Evolutionary conservation across 306 rosid species (phyloP), one percentile per base, ranked within the genome.

Genomic region (Bauhinia variegata): DNA sequence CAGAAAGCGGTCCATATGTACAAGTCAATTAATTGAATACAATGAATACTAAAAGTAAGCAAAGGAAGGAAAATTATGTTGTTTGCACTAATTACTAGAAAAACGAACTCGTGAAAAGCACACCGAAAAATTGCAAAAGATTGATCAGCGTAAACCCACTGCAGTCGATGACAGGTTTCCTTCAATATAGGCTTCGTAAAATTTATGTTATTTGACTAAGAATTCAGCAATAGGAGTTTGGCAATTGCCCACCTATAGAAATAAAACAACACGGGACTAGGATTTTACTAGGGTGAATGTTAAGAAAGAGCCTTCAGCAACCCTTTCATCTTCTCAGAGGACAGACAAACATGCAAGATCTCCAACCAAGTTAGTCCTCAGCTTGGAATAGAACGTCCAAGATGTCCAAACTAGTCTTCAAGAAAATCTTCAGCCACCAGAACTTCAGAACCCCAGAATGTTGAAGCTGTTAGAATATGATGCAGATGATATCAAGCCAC

Each of bases 321-420:
- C 67, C 65, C 66, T 61, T 54, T 59, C 54, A 65, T 54, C 80
- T 66, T 33, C 77, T 67, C 41, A 55, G 61, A 60, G 48, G 65
- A 48, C 58, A 50, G 5, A 17, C 48, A 53, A 46, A 48, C 65
- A 60, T 23, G 18, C 74, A 68, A 60, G 64, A 32, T 51, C 58
- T 68, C 39, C 19, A 68, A 68, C 31, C n/a, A n/a, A n/a, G n/a
- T 68, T 44, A 68, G 75, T 59, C 17, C 54, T 47, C 11, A n/a
- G n/a, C 7, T 47, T 17, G 6, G 18, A 47, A 4, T 1, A 0
- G 47, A 41, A 47, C 52, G n/a, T 13, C 17, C 52, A 13, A 47
- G 18, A 47, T 47, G 8, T 47, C 52, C 17, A 5, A 64, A 38
- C 73, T 53, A 73, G 72, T 68, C 38, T 57, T 55, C 19, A 54